Percentiles rank a stretch among this genome's conserved stretches.
These are phyloP conservation scores for Trichosporon sp. DNA, from an alignment of 1,284 basidiomycete genomes.

Conservation along the genomic window DNA sequence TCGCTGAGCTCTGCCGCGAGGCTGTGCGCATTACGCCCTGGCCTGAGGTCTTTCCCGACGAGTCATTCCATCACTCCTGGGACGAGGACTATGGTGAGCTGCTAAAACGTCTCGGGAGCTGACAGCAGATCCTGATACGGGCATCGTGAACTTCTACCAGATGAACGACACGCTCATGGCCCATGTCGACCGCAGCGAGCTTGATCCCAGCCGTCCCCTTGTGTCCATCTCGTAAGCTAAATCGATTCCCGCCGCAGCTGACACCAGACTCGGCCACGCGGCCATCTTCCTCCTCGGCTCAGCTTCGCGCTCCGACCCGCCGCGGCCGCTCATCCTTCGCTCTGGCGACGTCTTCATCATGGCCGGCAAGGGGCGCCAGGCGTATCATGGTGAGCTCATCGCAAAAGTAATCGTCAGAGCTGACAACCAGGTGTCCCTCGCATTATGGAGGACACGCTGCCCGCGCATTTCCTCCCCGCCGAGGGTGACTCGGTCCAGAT, in stretches of 20 bases:
- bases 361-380: slow-evolving; percentile 73
- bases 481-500: slow-evolving; percentile 27
- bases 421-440: slow-evolving; percentile 66
- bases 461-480: slow-evolving; percentile 54
- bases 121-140: slow-evolving; percentile 64
- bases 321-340: slow-evolving; percentile 69
- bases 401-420: not conserved
- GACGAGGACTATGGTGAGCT: slow-evolving; percentile 63
- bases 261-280: slow-evolving; percentile 70
- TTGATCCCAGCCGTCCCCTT: slow-evolving; percentile 66
- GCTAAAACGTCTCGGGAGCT: not conserved
- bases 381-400: slow-evolving; percentile 65
- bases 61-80: slow-evolving; percentile 54
- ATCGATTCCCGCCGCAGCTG: not conserved
- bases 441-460: slow-evolving; percentile 71
- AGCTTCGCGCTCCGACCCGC: slow-evolving; percentile 64
- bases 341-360: slow-evolving; percentile 88
- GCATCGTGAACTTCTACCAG: slow-evolving; percentile 90
- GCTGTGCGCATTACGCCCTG: slow-evolving; percentile 64
- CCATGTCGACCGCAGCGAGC: slow-evolving; percentile 84
- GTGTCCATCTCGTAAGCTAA: slow-evolving; percentile 75
- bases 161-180: slow-evolving; percentile 80
- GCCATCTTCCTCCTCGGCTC: slow-evolving; percentile 85
- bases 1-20: slow-evolving; percentile 58
- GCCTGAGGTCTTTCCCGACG: slow-evolving; percentile 56